A percentile compares a stretch with the other conserved stretches of the same genome.
These are phyloP conservation scores for Phytophthora multivora DNA, from an alignment of 352 stramenopile species.

Conservation along the genomic window DNA sequence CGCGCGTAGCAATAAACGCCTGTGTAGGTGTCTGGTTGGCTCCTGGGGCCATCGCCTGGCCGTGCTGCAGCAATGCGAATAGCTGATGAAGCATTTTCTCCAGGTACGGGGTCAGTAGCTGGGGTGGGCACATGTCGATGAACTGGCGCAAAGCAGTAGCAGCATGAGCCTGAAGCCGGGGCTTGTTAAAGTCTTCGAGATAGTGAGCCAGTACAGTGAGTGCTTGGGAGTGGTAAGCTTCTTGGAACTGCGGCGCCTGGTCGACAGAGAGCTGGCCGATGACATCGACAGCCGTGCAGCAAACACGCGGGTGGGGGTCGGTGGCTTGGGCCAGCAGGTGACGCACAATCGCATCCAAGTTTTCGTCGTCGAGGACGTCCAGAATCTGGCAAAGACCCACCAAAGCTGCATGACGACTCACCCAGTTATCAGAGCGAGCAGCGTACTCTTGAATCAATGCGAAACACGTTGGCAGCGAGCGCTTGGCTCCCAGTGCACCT, in stretches of 20 bases:
- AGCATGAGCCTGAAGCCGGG: conserved; percentile 75
- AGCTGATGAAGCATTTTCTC: conserved; percentile 73
- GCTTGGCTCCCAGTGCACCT: conserved; percentile 62
- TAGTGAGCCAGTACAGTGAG: conserved; percentile 69
- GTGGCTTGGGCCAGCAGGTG: conserved; percentile 73
- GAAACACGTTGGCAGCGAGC: conserved; percentile 80
- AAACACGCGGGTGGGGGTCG: conserved; percentile 77
- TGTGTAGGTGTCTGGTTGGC: conserved; percentile 22
- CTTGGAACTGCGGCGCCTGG: conserved; percentile 81
- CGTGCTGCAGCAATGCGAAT: conserved; percentile 67
- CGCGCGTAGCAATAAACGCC: conserved; percentile 39
- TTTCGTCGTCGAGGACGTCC: conserved; percentile 62
- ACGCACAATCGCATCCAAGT: conserved; percentile 73
- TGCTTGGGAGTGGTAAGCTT: conserved; percentile 71
- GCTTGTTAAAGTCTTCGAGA: conserved; percentile 61
- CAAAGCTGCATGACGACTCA: conserved; percentile 76
- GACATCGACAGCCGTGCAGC: conserved; percentile 84
- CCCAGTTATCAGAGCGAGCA: conserved; percentile 61
- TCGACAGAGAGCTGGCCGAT: conserved; percentile 83
- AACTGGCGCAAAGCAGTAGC: conserved; percentile 83
- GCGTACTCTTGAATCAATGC: conserved; percentile 79
- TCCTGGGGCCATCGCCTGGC: conserved; percentile 13
- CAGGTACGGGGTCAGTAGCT: conserved; percentile 74
- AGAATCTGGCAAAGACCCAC: conserved; percentile 86
- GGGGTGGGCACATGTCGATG: conserved; percentile 76